Evolutionary conservation across 805 yeast species (phyloP).

Genomic region (Ogataea degrootiae): DNA sequence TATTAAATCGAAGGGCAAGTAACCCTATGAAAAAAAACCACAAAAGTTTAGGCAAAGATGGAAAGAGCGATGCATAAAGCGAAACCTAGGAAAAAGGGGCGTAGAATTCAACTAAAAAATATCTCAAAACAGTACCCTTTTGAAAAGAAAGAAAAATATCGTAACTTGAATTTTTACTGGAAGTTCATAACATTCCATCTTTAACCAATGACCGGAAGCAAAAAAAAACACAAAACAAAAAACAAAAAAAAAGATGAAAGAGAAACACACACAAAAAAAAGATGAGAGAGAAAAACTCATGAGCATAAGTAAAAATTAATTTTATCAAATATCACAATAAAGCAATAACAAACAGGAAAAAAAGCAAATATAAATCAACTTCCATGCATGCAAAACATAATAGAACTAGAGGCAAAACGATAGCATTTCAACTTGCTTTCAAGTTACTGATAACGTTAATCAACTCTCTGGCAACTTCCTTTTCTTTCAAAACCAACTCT

Average conservation of each 20-base stretch:
- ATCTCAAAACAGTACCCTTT: too few species aligned
- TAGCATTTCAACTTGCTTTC: constrained; percentile 8
- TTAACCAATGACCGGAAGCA: too few species aligned
- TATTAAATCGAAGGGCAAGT: background rate
- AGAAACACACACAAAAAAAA: too few species aligned
- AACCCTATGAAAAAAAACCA: background rate
- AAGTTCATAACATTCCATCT: too few species aligned
- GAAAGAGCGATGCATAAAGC: too few species aligned
- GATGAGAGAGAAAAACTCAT: too few species aligned
- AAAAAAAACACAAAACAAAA: too few species aligned
- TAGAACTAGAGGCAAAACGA: background rate
- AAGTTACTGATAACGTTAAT: constrained; percentile 17
- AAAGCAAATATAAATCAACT: background rate
- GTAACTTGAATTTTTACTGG: too few species aligned
- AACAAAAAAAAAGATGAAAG: too few species aligned
- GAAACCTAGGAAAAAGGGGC: too few species aligned
- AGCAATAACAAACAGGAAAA: background rate
- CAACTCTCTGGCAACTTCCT: constrained; percentile 25
- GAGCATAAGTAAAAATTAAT: background rate
- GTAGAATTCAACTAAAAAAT: too few species aligned
- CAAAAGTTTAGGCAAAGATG: background rate
- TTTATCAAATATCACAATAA: background rate
- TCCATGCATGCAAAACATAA: background rate
- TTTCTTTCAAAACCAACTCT: constrained; percentile 16
- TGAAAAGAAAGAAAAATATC: too few species aligned